Evolutionary conservation across 1,284 basidiomycete genomes (phyloP).

Genomic region (Ustilago shanxiensis): DNA sequence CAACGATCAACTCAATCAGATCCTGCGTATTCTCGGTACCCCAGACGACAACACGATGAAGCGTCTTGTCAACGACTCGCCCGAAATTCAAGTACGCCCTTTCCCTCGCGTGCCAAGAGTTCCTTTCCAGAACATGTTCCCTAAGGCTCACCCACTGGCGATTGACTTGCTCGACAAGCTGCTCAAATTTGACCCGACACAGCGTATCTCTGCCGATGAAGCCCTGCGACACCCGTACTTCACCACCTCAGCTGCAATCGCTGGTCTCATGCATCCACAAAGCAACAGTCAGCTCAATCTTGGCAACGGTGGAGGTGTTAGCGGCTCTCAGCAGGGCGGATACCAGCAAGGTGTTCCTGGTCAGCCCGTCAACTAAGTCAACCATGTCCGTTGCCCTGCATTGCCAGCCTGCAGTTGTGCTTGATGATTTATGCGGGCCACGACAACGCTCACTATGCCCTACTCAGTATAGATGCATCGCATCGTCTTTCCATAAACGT

Average conservation of each 20-base stretch:
- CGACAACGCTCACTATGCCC: too few relatives aligned
- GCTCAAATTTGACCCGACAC: conserved; percentile 94
- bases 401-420: too few relatives aligned
- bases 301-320: conserved; percentile 40
- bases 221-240: conserved; percentile 95
- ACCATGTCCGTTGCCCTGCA: not conserved
- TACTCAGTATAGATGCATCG: too few relatives aligned
- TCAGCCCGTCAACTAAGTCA: conserved; percentile 28
- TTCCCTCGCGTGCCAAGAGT: conserved; percentile 93
- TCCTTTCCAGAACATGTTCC: conserved; percentile 87
- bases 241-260: conserved; percentile 71
- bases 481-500: not conserved
- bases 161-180: conserved; percentile 94
- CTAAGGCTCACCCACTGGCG: conserved; percentile 91
- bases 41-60: conserved; percentile 89
- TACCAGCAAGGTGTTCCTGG: conserved; percentile 43
- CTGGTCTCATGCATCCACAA: conserved; percentile 36
- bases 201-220: conserved; percentile 90
- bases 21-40: conserved; percentile 96
- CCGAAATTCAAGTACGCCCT: conserved; percentile 88
- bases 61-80: conserved; percentile 91
- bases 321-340: conserved; percentile 37
- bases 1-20: conserved; percentile 95
- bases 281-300: conserved; percentile 47
- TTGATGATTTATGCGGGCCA: too few relatives aligned